Percentiles rank a stretch among this genome's conserved stretches.
These are phyloP conservation scores for Plectosphaerella plurivora DNA, from an alignment of 2,329 filamentous ascomycete genomes.

Conservation along the genomic window DNA sequence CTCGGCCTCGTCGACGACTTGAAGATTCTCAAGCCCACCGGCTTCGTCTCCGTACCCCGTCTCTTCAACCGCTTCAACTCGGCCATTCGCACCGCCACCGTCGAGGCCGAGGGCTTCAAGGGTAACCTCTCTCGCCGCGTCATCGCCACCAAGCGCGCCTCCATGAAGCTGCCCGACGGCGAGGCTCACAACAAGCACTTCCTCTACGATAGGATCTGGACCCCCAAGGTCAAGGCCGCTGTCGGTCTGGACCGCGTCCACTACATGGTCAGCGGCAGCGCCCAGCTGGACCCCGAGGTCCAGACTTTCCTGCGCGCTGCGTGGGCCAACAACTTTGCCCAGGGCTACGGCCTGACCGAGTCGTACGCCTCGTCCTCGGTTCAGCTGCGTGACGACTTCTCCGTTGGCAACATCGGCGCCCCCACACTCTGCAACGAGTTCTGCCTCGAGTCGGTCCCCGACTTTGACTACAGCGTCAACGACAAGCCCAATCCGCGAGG, in stretches of 20 bases:
- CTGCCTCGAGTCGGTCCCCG: constrained; percentile 81
- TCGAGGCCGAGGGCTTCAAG: constrained; percentile 74
- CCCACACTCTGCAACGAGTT: constrained; percentile 65
- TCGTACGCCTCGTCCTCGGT: constrained; percentile 74
- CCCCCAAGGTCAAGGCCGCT: constrained; percentile 77
- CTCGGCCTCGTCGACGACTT: constrained; percentile 83
- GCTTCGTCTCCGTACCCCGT: constrained; percentile 83
- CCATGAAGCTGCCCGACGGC: constrained; percentile 65
- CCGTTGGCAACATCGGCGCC: constrained; percentile 75
- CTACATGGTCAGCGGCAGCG: constrained; percentile 81
- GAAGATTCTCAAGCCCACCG: constrained; percentile 78
- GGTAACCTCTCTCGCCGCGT: constrained; percentile 78
- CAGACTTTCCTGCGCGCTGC: constrained; percentile 85
- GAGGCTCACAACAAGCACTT: constrained; percentile 76
- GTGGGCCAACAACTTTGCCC: constrained; percentile 72
- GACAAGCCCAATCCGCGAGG: constrained; percentile 89
- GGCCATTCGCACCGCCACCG: constrained; percentile 72
- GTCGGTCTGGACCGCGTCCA: constrained; percentile 72
- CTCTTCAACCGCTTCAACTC: constrained; percentile 87
- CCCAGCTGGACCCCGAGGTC: constrained; percentile 82
- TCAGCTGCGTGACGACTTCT: constrained; percentile 68
- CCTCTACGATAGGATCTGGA: constrained; percentile 84
- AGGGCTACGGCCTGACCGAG: constrained; percentile 94
- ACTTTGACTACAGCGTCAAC: constrained; percentile 86
- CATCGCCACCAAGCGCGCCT: constrained; percentile 74